These are phyloP conservation scores for Nemania serpens DNA, from an alignment of 2,329 filamentous ascomycete species.

Conservation along the genomic window DNA sequence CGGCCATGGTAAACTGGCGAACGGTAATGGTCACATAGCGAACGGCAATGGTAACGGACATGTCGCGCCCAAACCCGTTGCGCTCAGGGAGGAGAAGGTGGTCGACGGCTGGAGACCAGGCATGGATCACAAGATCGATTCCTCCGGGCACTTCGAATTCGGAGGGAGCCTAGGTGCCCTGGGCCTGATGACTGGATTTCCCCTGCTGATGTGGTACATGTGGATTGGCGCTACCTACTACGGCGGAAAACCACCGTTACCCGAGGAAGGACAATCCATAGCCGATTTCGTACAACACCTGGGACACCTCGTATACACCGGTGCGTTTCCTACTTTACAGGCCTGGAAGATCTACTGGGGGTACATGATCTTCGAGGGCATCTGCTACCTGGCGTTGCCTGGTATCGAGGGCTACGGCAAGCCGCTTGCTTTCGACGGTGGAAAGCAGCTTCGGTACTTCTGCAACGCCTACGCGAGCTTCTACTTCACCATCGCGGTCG, in stretches of 20 bases:
- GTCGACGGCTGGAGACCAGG: constrained; percentile 64
- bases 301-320: constrained; percentile 73
- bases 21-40: background rate
- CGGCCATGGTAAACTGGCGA: too few relatives aligned
- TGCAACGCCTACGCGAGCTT: constrained; percentile 89
- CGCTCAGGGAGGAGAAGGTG: constrained; percentile 38
- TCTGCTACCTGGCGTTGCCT: constrained; percentile 83
- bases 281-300: constrained; percentile 74
- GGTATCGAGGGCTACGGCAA: constrained; percentile 89
- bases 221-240: constrained; percentile 97
- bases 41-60: constrained; percentile 33
- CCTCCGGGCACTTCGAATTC: constrained; percentile 76
- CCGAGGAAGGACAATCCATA: constrained; percentile 67
- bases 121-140: constrained; percentile 65
- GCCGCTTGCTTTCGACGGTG: constrained; percentile 78
- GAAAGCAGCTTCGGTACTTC: constrained; percentile 90
- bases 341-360: constrained; percentile 96
- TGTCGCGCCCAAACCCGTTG: constrained; percentile 8
- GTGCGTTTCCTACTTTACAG: constrained; percentile 79
- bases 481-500: constrained; percentile 79
- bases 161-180: constrained; percentile 81
- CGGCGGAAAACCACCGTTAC: constrained; percentile 77
- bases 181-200: constrained; percentile 90
- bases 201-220: constrained; percentile 98
- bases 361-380: constrained; percentile 84